Base-by-base conservation (phyloP, 1,284 basidiomycete genomes). In the Chalciporus piperatoides region DNA sequence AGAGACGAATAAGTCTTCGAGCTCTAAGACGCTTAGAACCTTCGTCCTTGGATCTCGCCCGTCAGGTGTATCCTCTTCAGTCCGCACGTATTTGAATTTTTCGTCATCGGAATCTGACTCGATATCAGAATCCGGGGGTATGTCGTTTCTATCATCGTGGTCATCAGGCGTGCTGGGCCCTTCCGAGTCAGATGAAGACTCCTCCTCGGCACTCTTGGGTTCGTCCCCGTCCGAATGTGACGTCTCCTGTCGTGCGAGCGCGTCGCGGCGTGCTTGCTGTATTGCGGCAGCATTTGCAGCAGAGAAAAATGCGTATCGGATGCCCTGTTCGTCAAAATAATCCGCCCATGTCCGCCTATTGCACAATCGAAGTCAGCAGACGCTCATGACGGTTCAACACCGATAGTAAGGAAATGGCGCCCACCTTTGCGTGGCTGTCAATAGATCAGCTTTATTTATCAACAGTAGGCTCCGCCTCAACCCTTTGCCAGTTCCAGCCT, bases 391-490 rank as follows among this genome's bases (percentile, higher is more conserved):
- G 71, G 41, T 27, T 21, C 33, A 24, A 52, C 12, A 19, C 19
- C 3, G 19, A 19, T 23, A 23, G 21, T 23, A 41, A 35, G 38
- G 6, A 38, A n/a, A 23, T 10, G 24, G 37, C 28, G 59, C 76
- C 53, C 58, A 89, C 87, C 96, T 82, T 73, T 99, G 97, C 51
- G 85, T 79, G 6, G 80, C 76, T 12, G 92, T 97, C 55, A 99
- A 72, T 44, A 99, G 71, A 74, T 99, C 97, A 3, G 96, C 84
- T 71, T 99, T 99, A 71, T 99, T 99, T 68, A 99, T 91, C 48
- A 99, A 77, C 36, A 99, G 70, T 59, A 99, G 70, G 60, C 79
- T 90, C 63, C 76, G 81, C 60, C 95, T 76, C 21, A 64, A 32
- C 9, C 86, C 86, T 58, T 77, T 82, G 0, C 89, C 90, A 0